Evolutionary conservation across 2,329 filamentous ascomycete genomes (phyloP).

Genomic region (Metarhizium humberi): DNA sequence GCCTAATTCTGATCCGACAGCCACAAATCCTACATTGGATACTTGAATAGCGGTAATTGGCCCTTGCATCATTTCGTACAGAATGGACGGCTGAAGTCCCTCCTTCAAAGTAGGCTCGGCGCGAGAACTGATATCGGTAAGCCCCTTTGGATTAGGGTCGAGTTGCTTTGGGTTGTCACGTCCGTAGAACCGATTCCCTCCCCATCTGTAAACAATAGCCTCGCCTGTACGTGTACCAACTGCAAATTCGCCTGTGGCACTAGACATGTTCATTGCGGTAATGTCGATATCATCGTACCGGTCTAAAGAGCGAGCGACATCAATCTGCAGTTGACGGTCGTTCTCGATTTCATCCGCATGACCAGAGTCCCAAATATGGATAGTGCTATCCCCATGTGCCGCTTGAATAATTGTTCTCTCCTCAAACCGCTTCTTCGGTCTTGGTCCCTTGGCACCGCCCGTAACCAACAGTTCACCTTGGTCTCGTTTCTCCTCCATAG

Average conservation of each 20-base stretch:
- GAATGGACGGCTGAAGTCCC: constrained; percentile 67
- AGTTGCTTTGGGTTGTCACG: constrained; percentile 42
- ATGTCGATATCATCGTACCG: constrained; percentile 71
- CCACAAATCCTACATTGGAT: constrained; percentile 90
- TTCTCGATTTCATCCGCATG: constrained; percentile 94
- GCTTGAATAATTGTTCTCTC: constrained; percentile 76
- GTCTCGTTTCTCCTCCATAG: constrained; percentile 74
- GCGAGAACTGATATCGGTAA: constrained; percentile 66
- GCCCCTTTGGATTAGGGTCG: constrained; percentile 54
- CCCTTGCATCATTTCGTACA: constrained; percentile 79
- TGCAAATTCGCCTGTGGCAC: constrained; percentile 74
- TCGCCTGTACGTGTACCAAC: constrained; percentile 79
- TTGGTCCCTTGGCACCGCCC: constrained; percentile 66
- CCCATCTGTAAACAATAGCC: constrained; percentile 79
- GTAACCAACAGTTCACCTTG: constrained; percentile 69
- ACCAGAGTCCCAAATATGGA: constrained; percentile 89
- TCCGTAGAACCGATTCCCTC: constrained; percentile 65
- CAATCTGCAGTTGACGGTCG: constrained; percentile 68
- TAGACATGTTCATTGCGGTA: constrained; percentile 68
- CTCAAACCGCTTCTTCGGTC: constrained; percentile 68
- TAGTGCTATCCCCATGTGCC: constrained; percentile 80
- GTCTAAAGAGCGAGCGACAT: constrained; percentile 73
- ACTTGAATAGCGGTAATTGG: constrained; percentile 70
- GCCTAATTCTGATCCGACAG: constrained; percentile 75
- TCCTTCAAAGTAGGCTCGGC: constrained; percentile 67